Evolutionary conservation across 116 monocot species (phyloP).

Genomic region (Phalaenopsis hybrid): DNA sequence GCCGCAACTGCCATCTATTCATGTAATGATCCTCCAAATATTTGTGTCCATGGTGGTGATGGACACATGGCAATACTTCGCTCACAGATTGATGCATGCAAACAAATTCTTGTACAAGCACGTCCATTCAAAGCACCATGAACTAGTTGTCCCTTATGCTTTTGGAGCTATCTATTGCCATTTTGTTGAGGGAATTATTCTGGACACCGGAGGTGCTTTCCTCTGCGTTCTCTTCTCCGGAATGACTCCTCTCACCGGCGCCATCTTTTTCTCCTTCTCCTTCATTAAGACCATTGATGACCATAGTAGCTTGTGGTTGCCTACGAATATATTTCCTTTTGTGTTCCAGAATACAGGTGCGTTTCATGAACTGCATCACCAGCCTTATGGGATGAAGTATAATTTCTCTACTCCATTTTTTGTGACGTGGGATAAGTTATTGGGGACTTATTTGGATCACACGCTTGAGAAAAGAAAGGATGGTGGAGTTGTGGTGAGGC

Average conservation of each 20-base stretch:
- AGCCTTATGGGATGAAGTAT: constrained; percentile 12
- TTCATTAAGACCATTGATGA: constrained; percentile 10
- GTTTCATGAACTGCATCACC: constrained; percentile 4
- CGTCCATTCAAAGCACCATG: not conserved
- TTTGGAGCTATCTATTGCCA: constrained; percentile 4
- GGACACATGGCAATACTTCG: constrained; percentile 13
- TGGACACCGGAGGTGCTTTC: not conserved
- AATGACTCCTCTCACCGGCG: constrained; percentile 11
- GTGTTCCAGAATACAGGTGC: not conserved
- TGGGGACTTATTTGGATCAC: constrained; percentile 2
- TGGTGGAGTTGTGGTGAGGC: not conserved
- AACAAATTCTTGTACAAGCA: constrained; percentile 6
- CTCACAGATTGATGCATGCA: constrained; percentile 4
- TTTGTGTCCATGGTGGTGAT: constrained; percentile 1
- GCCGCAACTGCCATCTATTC: not conserved
- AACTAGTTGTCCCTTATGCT: not conserved
- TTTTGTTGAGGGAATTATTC: not conserved
- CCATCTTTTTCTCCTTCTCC: not conserved
- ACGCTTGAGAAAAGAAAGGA: not conserved
- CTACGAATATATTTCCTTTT: not conserved
- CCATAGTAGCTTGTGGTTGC: constrained; percentile 5
- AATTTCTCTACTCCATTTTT: constrained; percentile 4
- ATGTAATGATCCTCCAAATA: not conserved
- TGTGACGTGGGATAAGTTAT: constrained; percentile 10
- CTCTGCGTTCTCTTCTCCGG: not conserved